Evolutionary conservation across 805 yeast genomes (phyloP), one percentile per base, ranked within the genome.

Genomic region (Saturnispora ahearnii): DNA sequence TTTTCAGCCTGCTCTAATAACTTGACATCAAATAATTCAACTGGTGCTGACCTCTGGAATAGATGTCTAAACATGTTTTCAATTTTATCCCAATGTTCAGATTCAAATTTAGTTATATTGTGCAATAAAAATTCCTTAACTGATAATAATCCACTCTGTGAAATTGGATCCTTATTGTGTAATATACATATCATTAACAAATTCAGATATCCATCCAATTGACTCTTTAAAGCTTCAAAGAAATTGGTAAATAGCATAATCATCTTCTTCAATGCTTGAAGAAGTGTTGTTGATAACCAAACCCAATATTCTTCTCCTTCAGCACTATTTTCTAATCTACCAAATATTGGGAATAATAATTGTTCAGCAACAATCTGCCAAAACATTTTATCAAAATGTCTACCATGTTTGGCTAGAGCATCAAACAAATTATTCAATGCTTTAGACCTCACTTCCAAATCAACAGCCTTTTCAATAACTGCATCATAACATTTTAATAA

Each of bases 111-210:
- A 8, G 66, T 57, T 56, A 82, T 77, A 62, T 93, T 95, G 55
- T 84, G 84, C n/a, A 82, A 67, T 51, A 93, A 75, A 53, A 93
- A 72, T 55, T 82, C 85, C 57, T 85, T 84, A 51, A 93, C 73
- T 63, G 99, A 90, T 8, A 91, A 79, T 60, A 95, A 78, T 32
- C 99, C 99, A 56, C 91, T 91, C 59, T 96, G 76, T 0, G 97
- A 95, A 59, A 95, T 89, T 0, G 98, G 90, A 60, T 93, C 99
- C 63, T 93, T 91, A 59, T 90, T 96, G 65, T 93, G 99, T 59
- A 96, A 88, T 46, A 93, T 87, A 67, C 99, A 93, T 5, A 91
- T 82, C 2, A 82, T 81, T 50, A 93, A 67, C 46, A 95, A 72
- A 18, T 79, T 80, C 65, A 95, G 72, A 63, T 85, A 88, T 1